A percentile compares a stretch with the other conserved stretches of the same genome.
Evolutionary conservation across 148 eudicot genomes (phyloP).

Genomic region (Rhododendron griersonianum): DNA sequence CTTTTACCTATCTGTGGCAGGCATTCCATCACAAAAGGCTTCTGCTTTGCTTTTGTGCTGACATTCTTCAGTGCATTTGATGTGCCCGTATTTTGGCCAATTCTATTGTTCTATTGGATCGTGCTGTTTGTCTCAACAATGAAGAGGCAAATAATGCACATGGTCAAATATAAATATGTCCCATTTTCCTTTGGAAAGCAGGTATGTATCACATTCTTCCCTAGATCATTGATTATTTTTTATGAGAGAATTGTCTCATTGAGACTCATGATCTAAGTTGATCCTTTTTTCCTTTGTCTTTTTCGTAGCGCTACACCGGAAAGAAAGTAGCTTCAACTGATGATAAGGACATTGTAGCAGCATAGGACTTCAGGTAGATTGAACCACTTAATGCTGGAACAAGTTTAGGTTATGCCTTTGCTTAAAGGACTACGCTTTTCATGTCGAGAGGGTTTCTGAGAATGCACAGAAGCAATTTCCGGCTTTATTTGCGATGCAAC

Average conservation of each 20-base stretch:
- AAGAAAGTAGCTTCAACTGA: slow-evolving; percentile 37
- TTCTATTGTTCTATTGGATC: slow-evolving; percentile 48
- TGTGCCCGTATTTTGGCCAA: slow-evolving; percentile 65
- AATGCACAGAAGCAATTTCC: slow-evolving; percentile 3
- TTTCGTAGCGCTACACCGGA: slow-evolving; percentile 39
- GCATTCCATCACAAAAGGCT: slow-evolving; percentile 48
- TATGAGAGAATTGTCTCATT: background rate
- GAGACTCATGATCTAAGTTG: background rate
- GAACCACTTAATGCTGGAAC: background rate
- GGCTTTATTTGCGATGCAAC: background rate
- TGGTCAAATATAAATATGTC: slow-evolving; percentile 57
- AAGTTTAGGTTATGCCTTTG: slow-evolving; percentile 4
- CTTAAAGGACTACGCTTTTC: background rate
- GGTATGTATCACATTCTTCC: slow-evolving; percentile 17
- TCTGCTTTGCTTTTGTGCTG: slow-evolving; percentile 47
- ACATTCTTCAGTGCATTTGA: slow-evolving; percentile 57
- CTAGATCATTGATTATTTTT: background rate
- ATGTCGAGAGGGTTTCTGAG: background rate
- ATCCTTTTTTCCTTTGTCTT: background rate
- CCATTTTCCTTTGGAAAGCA: slow-evolving; percentile 53
- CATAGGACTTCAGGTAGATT: slow-evolving; percentile 29
- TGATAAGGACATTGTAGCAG: slow-evolving; percentile 20
- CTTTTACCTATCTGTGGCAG: slow-evolving; percentile 21
- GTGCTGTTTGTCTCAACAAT: slow-evolving; percentile 48
- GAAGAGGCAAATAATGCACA: slow-evolving; percentile 64